Percentiles rank a stretch among this genome's conserved stretches.
These are phyloP conservation scores for Stipa capillata DNA, from an alignment of 176 grass and related monocot genomes.

Conservation along the genomic window DNA sequence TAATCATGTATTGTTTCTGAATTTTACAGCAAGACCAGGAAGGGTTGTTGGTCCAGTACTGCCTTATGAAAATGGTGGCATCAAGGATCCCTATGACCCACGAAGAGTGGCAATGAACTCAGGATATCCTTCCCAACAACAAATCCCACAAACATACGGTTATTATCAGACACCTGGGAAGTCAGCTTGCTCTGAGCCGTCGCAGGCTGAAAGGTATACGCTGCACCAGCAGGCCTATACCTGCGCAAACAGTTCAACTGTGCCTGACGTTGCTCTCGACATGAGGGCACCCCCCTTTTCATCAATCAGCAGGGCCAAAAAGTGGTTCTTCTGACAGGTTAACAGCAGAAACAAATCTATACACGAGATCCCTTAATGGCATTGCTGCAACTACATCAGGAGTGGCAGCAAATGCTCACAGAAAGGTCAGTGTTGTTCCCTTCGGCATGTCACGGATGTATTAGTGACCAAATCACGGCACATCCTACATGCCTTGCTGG, in stretches of 20 bases:
- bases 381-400: slow-evolving; percentile 60
- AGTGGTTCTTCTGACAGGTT: slow-evolving; percentile 39
- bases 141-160: slow-evolving; percentile 55
- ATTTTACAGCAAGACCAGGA: slow-evolving; percentile 73
- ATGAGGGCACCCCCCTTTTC: slow-evolving; percentile 92
- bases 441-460: slow-evolving; percentile 83
- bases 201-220: slow-evolving; percentile 44
- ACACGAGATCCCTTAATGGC: slow-evolving; percentile 42
- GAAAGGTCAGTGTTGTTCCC: slow-evolving; percentile 61
- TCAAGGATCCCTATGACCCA: slow-evolving; percentile 63
- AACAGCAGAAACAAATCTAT: slow-evolving; percentile 41
- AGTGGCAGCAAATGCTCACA: slow-evolving; percentile 57
- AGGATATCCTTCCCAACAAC: slow-evolving; percentile 54
- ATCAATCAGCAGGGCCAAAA: slow-evolving; percentile 39
- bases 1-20: slow-evolving; percentile 2
- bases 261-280: slow-evolving; percentile 74
- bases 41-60: slow-evolving; percentile 65
- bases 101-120: slow-evolving; percentile 58
- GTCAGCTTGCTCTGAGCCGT: slow-evolving; percentile 36
- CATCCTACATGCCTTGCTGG: slow-evolving; percentile 7
- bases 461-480: slow-evolving; percentile 21
- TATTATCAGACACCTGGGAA: slow-evolving; percentile 59
- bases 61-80: slow-evolving; percentile 59
- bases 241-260: slow-evolving; percentile 39
- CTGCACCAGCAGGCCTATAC: slow-evolving; percentile 46